Evolutionary conservation across 1,284 basidiomycete species (phyloP).

Genomic region (Cryptococcus jaspeensis): DNA sequence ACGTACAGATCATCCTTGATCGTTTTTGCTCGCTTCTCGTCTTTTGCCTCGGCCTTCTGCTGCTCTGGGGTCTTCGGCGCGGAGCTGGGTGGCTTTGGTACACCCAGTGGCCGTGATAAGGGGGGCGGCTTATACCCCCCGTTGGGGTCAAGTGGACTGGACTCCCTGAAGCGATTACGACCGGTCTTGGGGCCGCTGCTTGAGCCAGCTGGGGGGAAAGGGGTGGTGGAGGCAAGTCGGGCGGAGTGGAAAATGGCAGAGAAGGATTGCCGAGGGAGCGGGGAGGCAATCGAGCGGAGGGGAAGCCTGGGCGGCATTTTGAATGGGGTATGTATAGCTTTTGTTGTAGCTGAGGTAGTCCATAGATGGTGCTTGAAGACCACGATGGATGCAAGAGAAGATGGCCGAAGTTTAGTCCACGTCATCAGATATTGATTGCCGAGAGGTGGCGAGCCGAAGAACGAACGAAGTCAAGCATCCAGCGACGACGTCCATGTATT

Average conservation of each 20-base stretch:
- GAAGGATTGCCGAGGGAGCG: background rate
- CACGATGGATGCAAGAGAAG: too few species aligned
- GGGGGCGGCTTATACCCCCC: conserved; percentile 14
- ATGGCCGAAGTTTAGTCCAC: too few species aligned
- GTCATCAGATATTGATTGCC: too few species aligned
- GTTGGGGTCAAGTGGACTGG: too few species aligned
- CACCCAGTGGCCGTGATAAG: conserved; percentile 65
- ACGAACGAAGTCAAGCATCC: background rate
- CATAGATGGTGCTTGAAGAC: background rate
- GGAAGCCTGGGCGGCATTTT: conserved; percentile 13
- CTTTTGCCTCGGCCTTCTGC: conserved; percentile 66
- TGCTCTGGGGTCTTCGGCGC: conserved; percentile 64
- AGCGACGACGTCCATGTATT: background rate
- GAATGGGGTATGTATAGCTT: background rate
- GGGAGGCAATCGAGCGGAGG: background rate
- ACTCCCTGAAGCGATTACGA: too few species aligned
- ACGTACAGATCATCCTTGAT: conserved; percentile 72
- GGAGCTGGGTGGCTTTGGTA: conserved; percentile 61
- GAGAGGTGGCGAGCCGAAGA: too few species aligned
- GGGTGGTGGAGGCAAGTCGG: background rate
- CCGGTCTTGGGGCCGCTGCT: too few species aligned
- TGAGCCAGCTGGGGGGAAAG: background rate
- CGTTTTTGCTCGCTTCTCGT: conserved; percentile 67
- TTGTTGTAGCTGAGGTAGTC: background rate
- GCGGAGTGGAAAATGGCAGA: too few species aligned